Evolutionary conservation across 495 filamentous ascomycete species (phyloP).

Genomic region (Hypoxylon perforatum): DNA sequence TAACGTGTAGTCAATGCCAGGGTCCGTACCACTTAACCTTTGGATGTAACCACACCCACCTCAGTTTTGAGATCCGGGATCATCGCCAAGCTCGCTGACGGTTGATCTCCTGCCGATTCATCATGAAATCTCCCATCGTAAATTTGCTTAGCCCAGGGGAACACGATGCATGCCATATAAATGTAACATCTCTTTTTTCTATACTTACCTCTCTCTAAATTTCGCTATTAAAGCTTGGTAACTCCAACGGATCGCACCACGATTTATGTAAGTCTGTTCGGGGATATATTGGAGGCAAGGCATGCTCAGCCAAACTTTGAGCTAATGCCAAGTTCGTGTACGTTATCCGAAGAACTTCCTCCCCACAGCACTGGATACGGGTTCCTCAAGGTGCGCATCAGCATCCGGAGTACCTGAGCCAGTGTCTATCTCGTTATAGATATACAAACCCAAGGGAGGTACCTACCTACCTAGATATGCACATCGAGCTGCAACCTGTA

Average conservation of each 20-base stretch:
- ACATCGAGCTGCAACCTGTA: no score
- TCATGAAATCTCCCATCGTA: background rate
- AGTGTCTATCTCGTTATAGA: no score
- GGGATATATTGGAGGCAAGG: no score
- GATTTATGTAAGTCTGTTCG: background rate
- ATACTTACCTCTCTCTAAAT: background rate
- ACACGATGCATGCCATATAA: background rate
- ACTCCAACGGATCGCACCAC: background rate
- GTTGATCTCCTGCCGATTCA: conserved; percentile 7
- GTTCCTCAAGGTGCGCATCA: no score
- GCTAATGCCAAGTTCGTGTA: no score
- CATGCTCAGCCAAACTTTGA: no score
- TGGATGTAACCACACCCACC: conserved; percentile 11
- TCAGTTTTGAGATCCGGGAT: conserved; percentile 5
- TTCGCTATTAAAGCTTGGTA: background rate
- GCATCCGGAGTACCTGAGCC: no score
- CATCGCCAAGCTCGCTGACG: conserved; percentile 10
- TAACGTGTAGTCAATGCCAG: conserved; percentile 16
- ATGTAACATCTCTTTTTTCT: background rate
- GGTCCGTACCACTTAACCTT: conserved; percentile 13
- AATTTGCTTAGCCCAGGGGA: background rate
- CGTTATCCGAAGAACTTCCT: no score
- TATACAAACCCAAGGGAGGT: no score
- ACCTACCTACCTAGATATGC: no score
- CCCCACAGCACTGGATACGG: no score